These are phyloP conservation scores for Sphagnum magellanicum DNA, from an alignment of 228 moss, liverwort and hornwort genomes.

Conservation along the genomic window DNA sequence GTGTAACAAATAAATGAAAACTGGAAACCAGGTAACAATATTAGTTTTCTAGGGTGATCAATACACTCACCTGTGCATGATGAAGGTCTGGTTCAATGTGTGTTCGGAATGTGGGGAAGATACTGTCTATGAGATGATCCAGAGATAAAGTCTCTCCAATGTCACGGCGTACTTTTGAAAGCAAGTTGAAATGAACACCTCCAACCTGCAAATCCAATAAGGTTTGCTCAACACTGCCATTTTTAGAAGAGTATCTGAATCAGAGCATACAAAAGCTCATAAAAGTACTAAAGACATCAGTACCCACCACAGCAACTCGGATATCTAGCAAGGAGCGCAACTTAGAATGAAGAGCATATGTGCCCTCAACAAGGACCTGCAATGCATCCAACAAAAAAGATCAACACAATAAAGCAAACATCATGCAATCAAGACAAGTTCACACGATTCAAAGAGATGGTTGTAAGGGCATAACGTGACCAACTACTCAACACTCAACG, in stretches of 20 bases:
- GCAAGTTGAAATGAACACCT: constrained; percentile 79
- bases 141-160: constrained; percentile 77
- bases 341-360: constrained; percentile 67
- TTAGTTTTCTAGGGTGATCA: too few relatives aligned
- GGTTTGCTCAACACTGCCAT: constrained; percentile 3
- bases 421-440: too few relatives aligned
- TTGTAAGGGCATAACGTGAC: background rate
- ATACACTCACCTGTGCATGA: constrained; percentile 65
- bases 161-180: constrained; percentile 83
- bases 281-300: background rate
- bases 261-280: constrained; percentile 3
- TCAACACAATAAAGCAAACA: constrained; percentile 5
- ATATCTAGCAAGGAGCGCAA: constrained; percentile 66
- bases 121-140: constrained; percentile 79
- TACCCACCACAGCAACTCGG: constrained; percentile 77
- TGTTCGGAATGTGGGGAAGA: constrained; percentile 77
- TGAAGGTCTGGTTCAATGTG: constrained; percentile 81
- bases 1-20: too few relatives aligned
- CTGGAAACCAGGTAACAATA: too few relatives aligned
- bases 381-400: constrained; percentile 9
- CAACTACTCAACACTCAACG: background rate
- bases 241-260: background rate
- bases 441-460: too few relatives aligned
- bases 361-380: constrained; percentile 77
- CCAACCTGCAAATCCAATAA: constrained; percentile 58